These are phyloP conservation scores for Emergomyces orientalis DNA, from an alignment of 2,329 filamentous ascomycete genomes.

Conservation along the genomic window DNA sequence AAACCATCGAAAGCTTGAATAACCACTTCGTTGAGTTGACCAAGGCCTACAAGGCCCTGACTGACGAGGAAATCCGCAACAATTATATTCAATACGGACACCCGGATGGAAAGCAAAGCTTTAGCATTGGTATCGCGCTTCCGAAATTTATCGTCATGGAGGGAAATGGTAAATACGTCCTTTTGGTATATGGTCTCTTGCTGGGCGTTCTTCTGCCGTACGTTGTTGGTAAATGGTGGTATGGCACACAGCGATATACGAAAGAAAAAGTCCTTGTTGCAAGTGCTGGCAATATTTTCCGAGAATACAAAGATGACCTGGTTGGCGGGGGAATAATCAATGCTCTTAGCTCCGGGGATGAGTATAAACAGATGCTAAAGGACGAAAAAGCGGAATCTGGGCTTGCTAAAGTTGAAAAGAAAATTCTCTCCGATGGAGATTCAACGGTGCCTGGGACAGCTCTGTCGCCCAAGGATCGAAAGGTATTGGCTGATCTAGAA, in stretches of 20 bases:
- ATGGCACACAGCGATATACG: conserved; percentile 84
- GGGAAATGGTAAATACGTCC: conserved; percentile 89
- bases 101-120: conserved; percentile 95
- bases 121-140: conserved; percentile 93
- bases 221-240: conserved; percentile 96
- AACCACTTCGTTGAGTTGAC: conserved; percentile 86
- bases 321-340: conserved; percentile 69
- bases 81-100: conserved; percentile 96
- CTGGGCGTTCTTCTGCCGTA: conserved; percentile 88
- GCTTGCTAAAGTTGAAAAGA: conserved; percentile 73
- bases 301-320: conserved; percentile 78
- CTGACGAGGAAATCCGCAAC: conserved; percentile 92
- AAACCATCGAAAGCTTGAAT: conserved; percentile 77
- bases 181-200: conserved; percentile 78
- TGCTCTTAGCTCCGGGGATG: conserved; percentile 74
- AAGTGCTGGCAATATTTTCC: conserved; percentile 89
- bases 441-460: conserved; percentile 46
- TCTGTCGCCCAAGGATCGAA: conserved; percentile 63
- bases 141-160: conserved; percentile 88
- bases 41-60: conserved; percentile 96
- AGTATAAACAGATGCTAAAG: conserved; percentile 68
- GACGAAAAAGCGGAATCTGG: conserved; percentile 72
- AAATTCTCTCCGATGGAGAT: conserved; percentile 54
- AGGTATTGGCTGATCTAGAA: conserved; percentile 70
- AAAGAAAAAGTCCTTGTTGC: conserved; percentile 90